Evolutionary conservation across 129 eudicot genomes (phyloP).

Genomic region (Rutidosis leptorrhynchoides): DNA sequence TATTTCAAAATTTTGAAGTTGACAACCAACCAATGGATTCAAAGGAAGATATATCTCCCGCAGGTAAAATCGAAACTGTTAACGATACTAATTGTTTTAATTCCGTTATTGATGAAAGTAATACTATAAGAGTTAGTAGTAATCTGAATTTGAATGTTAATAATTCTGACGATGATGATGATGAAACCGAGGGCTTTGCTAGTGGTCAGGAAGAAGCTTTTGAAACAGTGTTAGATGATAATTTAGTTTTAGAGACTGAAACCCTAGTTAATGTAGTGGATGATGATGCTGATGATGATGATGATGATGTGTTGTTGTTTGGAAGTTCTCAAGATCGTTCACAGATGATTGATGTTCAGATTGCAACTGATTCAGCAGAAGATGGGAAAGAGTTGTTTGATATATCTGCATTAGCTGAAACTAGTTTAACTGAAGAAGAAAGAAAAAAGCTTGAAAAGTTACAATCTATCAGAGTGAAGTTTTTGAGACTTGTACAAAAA

Average conservation of each 20-base stretch:
- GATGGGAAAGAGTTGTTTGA: slow-evolving; percentile 81
- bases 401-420: slow-evolving; percentile 74
- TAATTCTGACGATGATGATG: slow-evolving; percentile 24
- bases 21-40: slow-evolving; percentile 41
- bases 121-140: slow-evolving; percentile 14
- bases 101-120: slow-evolving; percentile 19
- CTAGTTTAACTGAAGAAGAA: slow-evolving; percentile 74
- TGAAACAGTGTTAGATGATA: slow-evolving; percentile 32
- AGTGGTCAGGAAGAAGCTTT: slow-evolving; percentile 72
- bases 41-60: slow-evolving; percentile 36
- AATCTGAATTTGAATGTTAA: slow-evolving; percentile 18
- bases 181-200: slow-evolving; percentile 49
- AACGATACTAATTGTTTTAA: slow-evolving; percentile 20
- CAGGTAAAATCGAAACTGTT: slow-evolving; percentile 34
- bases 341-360: slow-evolving; percentile 66
- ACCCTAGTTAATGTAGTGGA: slow-evolving; percentile 21
- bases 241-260: slow-evolving; percentile 31
- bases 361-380: slow-evolving; percentile 84
- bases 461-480: slow-evolving; percentile 74
- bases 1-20: not conserved
- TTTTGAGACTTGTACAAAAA: slow-evolving; percentile 72
- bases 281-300: slow-evolving; percentile 21
- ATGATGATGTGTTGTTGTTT: slow-evolving; percentile 22
- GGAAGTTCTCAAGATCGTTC: slow-evolving; percentile 48
- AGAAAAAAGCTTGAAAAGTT: slow-evolving; percentile 75